Base-by-base conservation (phyloP, 2,329 filamentous ascomycete species). In the Epichloe festucae region DNA sequence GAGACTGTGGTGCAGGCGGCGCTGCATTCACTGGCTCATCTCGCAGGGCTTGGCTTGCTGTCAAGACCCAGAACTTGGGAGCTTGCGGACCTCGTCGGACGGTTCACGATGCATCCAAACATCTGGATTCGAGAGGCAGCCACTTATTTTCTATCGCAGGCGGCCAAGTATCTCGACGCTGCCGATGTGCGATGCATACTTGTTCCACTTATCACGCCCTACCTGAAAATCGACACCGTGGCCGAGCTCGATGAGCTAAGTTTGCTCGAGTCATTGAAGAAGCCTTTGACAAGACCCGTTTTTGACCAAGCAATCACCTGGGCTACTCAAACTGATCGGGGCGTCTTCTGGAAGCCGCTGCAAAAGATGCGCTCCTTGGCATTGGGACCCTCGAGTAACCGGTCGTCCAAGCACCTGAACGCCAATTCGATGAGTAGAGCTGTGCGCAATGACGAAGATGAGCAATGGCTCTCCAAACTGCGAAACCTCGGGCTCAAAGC, bases 1-100 rank as follows among this genome's bases (percentile, higher is more conserved):
- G 91, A 96, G 59, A 91, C 88, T 63, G 93, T 98, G 2, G 84
- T 98, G 12, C 89, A 96, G 62, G 87, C 87, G 52, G 90, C 91
- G 1, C 74, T 98, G 34, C 82, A 93, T 57, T 93, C 91, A 0
- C 74, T 98, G 46, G 88, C 89, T 2, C 85, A 87, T 54, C 87
- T 98, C 72, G 89, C 91, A 8, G 84, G 86, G 50, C 74, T 98
- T 19, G 94, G 93, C 0, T 73, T 98, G 0, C 80, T 98, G 46
- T 91, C 94, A 49, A 80, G 89, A 60, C 77, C 83, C 5, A 91
- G 87, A 54, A 84, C 83, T 1, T 95, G 89, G 84, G 89, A 96
- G 63, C 73, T 98, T 40, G 81, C 95, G 21, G 85, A 94, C 55
- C 82, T 91, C 40, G 80, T 91, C 14, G 84, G 79, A 6, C 81